Percentiles rank a stretch among this genome's conserved stretches.
Conservation (phyloP, 371 early-diverging fungal species). For the Mortierella sp. region DNA sequence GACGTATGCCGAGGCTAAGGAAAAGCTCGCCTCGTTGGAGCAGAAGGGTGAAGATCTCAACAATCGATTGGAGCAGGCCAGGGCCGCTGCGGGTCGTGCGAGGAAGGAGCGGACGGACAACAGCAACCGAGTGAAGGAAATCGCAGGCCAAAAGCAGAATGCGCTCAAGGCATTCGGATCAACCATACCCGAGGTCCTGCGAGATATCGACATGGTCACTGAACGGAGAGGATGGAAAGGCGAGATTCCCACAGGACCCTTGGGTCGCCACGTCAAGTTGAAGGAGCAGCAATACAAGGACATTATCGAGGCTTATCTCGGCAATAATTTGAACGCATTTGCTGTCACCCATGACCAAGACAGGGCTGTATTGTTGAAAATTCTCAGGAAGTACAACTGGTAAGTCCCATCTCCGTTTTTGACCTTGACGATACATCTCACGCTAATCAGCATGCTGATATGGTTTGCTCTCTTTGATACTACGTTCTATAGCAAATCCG, state of each 20-base stretch:
- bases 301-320: conserved; percentile 81
- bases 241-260: conserved; percentile 86
- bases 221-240: conserved; percentile 65
- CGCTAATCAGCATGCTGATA: not conserved
- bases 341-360: conserved; percentile 85
- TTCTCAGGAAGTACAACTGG: conserved; percentile 68
- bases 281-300: conserved; percentile 72
- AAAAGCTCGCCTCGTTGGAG: conserved; percentile 18
- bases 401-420: conserved; percentile 16
- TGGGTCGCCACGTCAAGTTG: conserved; percentile 84
- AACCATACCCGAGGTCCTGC: conserved; percentile 77
- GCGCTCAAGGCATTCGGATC: conserved; percentile 81
- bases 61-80: conserved; percentile 14
- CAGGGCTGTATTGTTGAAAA: conserved; percentile 62
- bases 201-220: conserved; percentile 68
- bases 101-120: conserved; percentile 19
- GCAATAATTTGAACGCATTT: conserved; percentile 79
- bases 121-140: conserved; percentile 46
- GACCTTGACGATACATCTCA: not conserved
- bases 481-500: conserved; percentile 33
- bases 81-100: not conserved
- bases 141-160: conserved; percentile 73
- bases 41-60: conserved; percentile 23
- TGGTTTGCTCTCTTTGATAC: not conserved
- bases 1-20: conserved; percentile 27